Conservation (phyloP, 2,329 filamentous ascomycete species). For the Stagonosporopsis chrysanthemi region DNA sequence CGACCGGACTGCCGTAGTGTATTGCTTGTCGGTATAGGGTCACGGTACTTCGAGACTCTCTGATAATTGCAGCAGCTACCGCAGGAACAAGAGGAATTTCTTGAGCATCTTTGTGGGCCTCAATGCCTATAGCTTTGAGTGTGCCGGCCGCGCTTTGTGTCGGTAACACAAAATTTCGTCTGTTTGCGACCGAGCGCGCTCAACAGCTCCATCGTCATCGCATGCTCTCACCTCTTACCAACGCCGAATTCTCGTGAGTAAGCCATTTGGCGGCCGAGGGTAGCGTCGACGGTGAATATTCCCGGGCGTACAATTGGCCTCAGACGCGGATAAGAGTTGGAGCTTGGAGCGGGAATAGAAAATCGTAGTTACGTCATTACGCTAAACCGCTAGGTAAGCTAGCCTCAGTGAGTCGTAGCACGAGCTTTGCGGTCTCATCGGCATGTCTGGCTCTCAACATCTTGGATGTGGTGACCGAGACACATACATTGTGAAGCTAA, state of each 20-base stretch:
- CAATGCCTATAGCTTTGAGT: neutral
- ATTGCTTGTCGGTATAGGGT: slow-evolving; percentile 8
- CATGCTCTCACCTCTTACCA: neutral
- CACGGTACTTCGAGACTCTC: slow-evolving; percentile 3
- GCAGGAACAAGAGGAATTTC: neutral
- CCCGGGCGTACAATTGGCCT: slow-evolving; percentile 1
- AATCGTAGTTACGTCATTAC: slow-evolving; percentile 4
- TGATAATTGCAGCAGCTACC: neutral
- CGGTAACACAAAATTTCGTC: slow-evolving; percentile 9
- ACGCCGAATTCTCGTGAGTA: neutral
- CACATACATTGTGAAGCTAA: neutral
- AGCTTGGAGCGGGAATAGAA: neutral
- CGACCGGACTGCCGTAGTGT: slow-evolving; percentile 12
- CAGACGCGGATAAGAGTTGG: neutral
- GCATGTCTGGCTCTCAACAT: no score
- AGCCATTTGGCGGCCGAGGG: neutral
- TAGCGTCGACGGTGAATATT: neutral
- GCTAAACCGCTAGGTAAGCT: slow-evolving; percentile 7
- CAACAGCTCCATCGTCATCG: slow-evolving; percentile 1
- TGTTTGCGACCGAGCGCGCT: slow-evolving; percentile 9
- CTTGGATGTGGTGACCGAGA: neutral
- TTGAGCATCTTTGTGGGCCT: neutral
- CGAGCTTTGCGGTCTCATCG: no score
- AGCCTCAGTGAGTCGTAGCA: neutral
- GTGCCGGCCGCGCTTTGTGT: slow-evolving; percentile 7